Percentiles rank a stretch among this genome's conserved stretches.
phyloP scores from a whole-genome alignment of 805 yeast species.

The Spathaspora sp. region DNA sequence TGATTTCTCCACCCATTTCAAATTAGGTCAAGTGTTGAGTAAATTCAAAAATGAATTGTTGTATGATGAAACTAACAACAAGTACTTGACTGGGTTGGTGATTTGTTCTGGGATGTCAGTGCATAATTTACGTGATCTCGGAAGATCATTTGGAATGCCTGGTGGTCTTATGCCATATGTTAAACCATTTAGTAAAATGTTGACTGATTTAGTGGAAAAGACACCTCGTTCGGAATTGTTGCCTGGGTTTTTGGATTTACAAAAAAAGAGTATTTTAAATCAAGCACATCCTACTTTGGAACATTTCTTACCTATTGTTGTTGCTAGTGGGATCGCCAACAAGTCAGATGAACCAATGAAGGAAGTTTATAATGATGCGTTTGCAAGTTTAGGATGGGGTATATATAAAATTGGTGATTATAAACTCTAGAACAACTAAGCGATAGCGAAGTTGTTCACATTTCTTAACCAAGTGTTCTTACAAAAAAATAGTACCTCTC shows the following conservation, averaged over 20 bases:
- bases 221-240: constrained; percentile 24
- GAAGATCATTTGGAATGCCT: constrained; percentile 15
- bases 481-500: too few species aligned
- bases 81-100: constrained; percentile 37
- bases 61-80: constrained; percentile 24
- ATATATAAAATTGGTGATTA: constrained; percentile 46
- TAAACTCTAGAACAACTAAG: background rate
- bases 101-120: constrained; percentile 78
- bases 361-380: constrained; percentile 44
- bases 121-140: constrained; percentile 63
- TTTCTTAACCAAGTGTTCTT: too few species aligned
- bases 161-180: constrained; percentile 43
- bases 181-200: constrained; percentile 45
- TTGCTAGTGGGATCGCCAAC: constrained; percentile 53
- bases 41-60: constrained; percentile 44
- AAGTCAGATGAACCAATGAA: constrained; percentile 32
- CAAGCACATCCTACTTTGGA: constrained; percentile 75
- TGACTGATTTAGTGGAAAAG: constrained; percentile 37
- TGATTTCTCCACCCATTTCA: constrained; percentile 41
- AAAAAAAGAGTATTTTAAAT: constrained; percentile 31
- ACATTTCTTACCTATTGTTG: constrained; percentile 67
- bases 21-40: constrained; percentile 54
- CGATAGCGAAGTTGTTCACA: too few species aligned
- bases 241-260: constrained; percentile 32
- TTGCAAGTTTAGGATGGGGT: constrained; percentile 66